Evolutionary conservation across 805 yeast genomes (phyloP), one percentile per base, ranked within the genome.

Genomic region (Scheffersomyces stipitis): DNA sequence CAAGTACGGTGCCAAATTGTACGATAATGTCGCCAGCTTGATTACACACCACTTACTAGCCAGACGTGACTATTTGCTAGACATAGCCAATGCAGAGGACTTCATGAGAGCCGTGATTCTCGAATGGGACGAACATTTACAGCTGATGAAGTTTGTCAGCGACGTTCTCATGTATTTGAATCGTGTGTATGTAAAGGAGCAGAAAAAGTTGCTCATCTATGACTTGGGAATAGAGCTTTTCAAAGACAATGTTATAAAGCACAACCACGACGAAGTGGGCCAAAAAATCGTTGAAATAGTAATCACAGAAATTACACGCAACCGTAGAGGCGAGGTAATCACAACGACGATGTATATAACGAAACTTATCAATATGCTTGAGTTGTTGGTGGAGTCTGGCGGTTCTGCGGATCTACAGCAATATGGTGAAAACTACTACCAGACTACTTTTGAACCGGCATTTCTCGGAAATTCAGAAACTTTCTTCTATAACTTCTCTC

Each of bases 121-220:
- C 3, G 76, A 73, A 37, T 89, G 96, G 96, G 71, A 76, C 26
- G 86, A 81, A 32, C 91, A 85, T 54, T 58, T 81, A 26, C 70
- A 80, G 27, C 73, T 83, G 33, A 84, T 86, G 82, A 73, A 86
- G 44, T 78, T 86, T 73, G 76, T 87, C 30, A 76, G 90, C 49
- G 96, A 90, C 57, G 86, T 89, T 3, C 64, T 87, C 54, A 82
- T 89, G 85, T 89, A 89, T 52, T 60, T 90, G 54, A 95, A 89
- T 54, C 73, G 95, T 30, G 96, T 86, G 0, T 88, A 85, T 48
- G 85, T 89, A 18, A 81, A 78, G 46, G 90, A 83, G 45, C 67
- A 71, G 37, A 81, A 77, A 48, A 63, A 78, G 34, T 78, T 84
- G 3, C 64, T 81, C 39, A 71, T 83, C 2, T 83, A 81, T 52